These are phyloP conservation scores for Aspergillus clavatus DNA, from an alignment of 2,329 filamentous ascomycete genomes.

Conservation along the genomic window DNA sequence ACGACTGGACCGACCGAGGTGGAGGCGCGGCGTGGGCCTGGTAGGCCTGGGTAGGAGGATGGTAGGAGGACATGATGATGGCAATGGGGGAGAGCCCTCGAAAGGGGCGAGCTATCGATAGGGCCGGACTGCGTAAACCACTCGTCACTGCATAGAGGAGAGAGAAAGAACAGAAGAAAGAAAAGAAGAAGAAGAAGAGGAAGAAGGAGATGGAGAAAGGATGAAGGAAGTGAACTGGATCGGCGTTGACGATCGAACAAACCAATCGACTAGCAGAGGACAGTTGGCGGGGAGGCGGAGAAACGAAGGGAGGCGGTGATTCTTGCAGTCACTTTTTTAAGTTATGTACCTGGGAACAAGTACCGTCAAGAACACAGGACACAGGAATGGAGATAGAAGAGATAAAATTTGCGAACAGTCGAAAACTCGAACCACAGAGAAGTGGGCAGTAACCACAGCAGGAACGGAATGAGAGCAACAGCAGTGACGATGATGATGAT, in stretches of 20 bases:
- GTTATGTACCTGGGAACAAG: no score
- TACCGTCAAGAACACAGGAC: no score
- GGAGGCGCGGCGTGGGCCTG: slow-evolving; percentile 27
- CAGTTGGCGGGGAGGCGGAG: slow-evolving; percentile 20
- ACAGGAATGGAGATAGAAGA: no score
- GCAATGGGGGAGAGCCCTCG: slow-evolving; percentile 23
- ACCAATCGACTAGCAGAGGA: slow-evolving; percentile 11
- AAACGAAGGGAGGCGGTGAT: slow-evolving; percentile 10
- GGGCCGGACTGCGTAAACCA: slow-evolving; percentile 12
- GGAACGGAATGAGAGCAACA: not conserved
- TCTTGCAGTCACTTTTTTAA: slow-evolving; percentile 7
- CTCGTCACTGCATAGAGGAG: slow-evolving; percentile 22
- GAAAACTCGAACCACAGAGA: no score
- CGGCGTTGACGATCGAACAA: slow-evolving; percentile 6
- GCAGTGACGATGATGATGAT: no score
- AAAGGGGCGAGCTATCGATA: slow-evolving; percentile 17
- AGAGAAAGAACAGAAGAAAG: no score
- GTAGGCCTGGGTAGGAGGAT: slow-evolving; percentile 24
- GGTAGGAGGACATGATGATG: slow-evolving; percentile 33
- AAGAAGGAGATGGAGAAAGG: slow-evolving; percentile 2
- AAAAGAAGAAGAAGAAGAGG: not conserved
- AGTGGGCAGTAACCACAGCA: slow-evolving; percentile 2
- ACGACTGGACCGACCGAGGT: slow-evolving; percentile 28
- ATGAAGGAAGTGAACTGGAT: slow-evolving; percentile 3
- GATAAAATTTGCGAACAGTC: no score